A percentile compares a stretch with the other conserved stretches of the same genome.
Conservation (phyloP, 2,329 filamentous ascomycete species). For the Fusarium mundagurra region DNA sequence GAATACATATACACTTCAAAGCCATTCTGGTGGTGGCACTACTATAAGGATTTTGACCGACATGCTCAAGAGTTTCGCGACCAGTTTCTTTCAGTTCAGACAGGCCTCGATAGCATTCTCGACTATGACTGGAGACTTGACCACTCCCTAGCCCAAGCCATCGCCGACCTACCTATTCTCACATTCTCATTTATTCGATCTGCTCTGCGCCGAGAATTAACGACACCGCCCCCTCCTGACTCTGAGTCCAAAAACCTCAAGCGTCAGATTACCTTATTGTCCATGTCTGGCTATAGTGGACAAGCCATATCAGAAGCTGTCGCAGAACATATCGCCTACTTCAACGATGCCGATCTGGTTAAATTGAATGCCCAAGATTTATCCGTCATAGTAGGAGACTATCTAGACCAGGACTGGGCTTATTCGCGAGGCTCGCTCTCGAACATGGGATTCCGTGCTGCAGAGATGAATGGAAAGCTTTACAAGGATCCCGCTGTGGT, state of each 20-base stretch:
- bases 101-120: constrained; percentile 43
- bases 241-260: constrained; percentile 48
- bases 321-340: constrained; percentile 70
- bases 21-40: constrained; percentile 55
- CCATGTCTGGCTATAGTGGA: constrained; percentile 52
- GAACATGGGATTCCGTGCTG: constrained; percentile 65
- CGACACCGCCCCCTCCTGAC: constrained; percentile 38
- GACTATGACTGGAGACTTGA: constrained; percentile 46
- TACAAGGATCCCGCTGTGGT: constrained; percentile 57
- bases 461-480: constrained; percentile 64
- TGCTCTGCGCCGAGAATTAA: constrained; percentile 45
- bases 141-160: constrained; percentile 47
- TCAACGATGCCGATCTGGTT: constrained; percentile 73
- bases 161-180: constrained; percentile 48
- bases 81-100: constrained; percentile 41
- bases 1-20: constrained; percentile 48
- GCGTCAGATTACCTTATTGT: constrained; percentile 52
- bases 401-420: constrained; percentile 70
- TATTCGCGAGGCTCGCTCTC: constrained; percentile 60
- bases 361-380: constrained; percentile 75
- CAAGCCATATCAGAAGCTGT: constrained; percentile 55
- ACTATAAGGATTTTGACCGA: constrained; percentile 49
- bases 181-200: constrained; percentile 47
- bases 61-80: constrained; percentile 45
- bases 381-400: constrained; percentile 74